Evolutionary conservation across 1,139 yeast species (phyloP), one percentile per base, ranked within the genome.

Genomic region (Ashbya aceris): DNA sequence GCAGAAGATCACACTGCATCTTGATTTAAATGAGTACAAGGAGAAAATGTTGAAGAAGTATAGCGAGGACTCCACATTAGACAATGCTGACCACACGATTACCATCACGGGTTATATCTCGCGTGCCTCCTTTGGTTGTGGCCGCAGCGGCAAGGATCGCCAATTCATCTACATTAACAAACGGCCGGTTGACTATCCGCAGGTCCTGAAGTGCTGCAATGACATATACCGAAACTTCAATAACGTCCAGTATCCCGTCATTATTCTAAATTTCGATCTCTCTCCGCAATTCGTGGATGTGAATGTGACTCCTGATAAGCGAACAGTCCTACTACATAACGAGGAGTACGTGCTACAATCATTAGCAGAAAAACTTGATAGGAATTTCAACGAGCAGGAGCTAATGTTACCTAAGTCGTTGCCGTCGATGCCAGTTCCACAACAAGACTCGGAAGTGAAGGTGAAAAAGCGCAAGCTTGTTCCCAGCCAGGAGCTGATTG

Each of bases 271-370:
- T 58, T 52, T 91, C 30, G 55, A 57, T 8, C 60, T 86, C 9
- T 70, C 73, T 36, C 69, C 82, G 0, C 55, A 60, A 17, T 65
- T 69, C 17, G 61, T 84, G 30, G 99, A 91, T 63, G 71, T 91
- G 13, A 91, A 91, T 61, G 82, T 93, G 1, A 79, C 95, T 0
- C 98, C 98, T 0, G 96, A 91, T 57, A 91, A 91, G 57, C 68
- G 93, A 38, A 74, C 77, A 2, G 69, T 91, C 2, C 56, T 85
- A 51, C 58, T 91, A 1, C 89, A 82, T 44, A 70, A 77, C 47
- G 96, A 89, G 58, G 61, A 63, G 4, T 60, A 64, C 10, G 58
- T 87, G 1, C 53, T 83, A 7, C 83, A 79, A 32, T 61, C 64
- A 1, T 52, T 86, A 2, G 65, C 73, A 43, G 68, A 62, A 23